Evolutionary conservation across 768 basidiomycete species (phyloP).

Genomic region (Hericium erinaceus): DNA sequence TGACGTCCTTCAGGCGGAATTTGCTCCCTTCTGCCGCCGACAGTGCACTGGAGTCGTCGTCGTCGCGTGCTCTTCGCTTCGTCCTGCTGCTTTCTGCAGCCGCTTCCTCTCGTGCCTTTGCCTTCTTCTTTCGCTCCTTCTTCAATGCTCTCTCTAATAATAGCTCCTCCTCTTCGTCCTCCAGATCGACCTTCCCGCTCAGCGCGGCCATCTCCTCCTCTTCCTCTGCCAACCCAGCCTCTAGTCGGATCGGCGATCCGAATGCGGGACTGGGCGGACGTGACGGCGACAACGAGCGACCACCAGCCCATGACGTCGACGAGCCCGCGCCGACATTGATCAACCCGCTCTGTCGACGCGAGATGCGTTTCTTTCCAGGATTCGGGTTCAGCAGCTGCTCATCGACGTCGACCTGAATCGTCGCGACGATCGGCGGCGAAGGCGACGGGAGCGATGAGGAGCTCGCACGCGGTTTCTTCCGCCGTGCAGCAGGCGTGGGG

Average conservation of each 20-base stretch:
- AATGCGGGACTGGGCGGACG: slow-evolving; percentile 62
- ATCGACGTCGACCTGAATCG: slow-evolving; percentile 21
- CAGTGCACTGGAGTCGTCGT: slow-evolving; percentile 32
- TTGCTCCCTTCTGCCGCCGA: slow-evolving; percentile 32
- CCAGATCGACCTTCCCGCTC: slow-evolving; percentile 18
- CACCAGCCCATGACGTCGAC: slow-evolving; percentile 14
- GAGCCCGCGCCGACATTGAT: slow-evolving; percentile 28
- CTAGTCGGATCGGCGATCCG: slow-evolving; percentile 48
- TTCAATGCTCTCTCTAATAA: slow-evolving; percentile 27
- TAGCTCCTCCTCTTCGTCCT: slow-evolving; percentile 28
- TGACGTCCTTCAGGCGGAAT: slow-evolving; percentile 54
- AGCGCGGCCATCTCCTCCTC: slow-evolving; percentile 40
- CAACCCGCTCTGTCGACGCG: slow-evolving; percentile 43
- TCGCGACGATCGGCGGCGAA: slow-evolving; percentile 19
- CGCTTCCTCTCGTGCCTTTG: slow-evolving; percentile 29
- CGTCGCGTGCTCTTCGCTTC: slow-evolving; percentile 18
- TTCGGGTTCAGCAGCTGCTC: slow-evolving; percentile 20
- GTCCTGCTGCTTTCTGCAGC: slow-evolving; percentile 21
- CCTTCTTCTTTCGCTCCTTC: slow-evolving; percentile 42
- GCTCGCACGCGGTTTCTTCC: slow-evolving; percentile 37
- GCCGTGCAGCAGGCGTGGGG: slow-evolving; percentile 28
- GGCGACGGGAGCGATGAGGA: slow-evolving; percentile 18
- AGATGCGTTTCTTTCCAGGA: slow-evolving; percentile 22
- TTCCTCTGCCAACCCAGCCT: slow-evolving; percentile 45
- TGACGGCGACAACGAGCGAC: slow-evolving; percentile 29